phyloP scores from a whole-genome alignment of 371 early-diverging fungal species.

The Funneliformis caledonium region DNA sequence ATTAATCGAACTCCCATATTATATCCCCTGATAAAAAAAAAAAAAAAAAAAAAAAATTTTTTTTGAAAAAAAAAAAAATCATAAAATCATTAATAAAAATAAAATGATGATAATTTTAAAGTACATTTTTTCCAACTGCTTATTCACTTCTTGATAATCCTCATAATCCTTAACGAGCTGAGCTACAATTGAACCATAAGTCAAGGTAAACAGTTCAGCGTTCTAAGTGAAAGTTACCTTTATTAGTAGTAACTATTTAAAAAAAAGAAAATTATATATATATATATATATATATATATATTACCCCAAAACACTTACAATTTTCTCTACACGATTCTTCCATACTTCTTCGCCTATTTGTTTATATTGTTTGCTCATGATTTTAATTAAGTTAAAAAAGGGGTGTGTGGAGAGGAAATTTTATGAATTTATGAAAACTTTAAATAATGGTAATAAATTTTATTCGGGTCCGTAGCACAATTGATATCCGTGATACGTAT shows the following conservation, averaged over 20 bases:
- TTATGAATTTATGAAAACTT: too few relatives aligned
- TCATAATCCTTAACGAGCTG: slow-evolving; percentile 95
- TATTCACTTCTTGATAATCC: slow-evolving; percentile 91
- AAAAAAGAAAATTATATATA: background rate
- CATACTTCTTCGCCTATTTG: slow-evolving; percentile 91
- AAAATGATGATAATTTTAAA: background rate
- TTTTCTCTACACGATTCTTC: slow-evolving; percentile 93
- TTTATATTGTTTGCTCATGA: slow-evolving; percentile 72
- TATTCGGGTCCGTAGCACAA: too few relatives aligned
- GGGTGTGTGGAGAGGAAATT: too few relatives aligned
- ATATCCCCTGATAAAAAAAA: slow-evolving; percentile 80
- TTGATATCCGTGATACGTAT: too few relatives aligned
- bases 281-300: background rate
- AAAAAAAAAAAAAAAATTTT: background rate
- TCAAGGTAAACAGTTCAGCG: slow-evolving; percentile 96
- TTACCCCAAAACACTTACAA: slow-evolving; percentile 61
- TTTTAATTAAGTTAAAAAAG: background rate
- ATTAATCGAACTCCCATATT: slow-evolving; percentile 95
- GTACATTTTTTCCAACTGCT: slow-evolving; percentile 96
- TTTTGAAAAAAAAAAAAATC: background rate
- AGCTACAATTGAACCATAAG: slow-evolving; percentile 96
- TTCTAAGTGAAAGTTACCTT: slow-evolving; percentile 55
- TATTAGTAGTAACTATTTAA: background rate
- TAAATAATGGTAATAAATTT: too few relatives aligned
- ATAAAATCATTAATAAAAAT: background rate